Percentiles rank a stretch among this genome's conserved stretches.
Evolutionary conservation across 768 basidiomycete genomes (phyloP).

Genomic region (Suillus bovinus): DNA sequence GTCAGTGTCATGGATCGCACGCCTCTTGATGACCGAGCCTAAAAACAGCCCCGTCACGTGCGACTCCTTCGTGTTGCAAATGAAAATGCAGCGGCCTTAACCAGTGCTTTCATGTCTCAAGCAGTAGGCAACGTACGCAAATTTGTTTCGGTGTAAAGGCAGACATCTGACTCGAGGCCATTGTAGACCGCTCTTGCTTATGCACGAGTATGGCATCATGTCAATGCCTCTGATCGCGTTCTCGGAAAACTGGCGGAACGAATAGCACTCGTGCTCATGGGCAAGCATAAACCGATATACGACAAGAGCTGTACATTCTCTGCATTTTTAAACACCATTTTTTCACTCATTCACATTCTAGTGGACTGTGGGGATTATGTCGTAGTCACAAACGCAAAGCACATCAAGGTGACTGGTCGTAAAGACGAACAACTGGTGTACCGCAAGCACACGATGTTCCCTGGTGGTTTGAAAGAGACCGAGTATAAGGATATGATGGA

Average conservation of each 20-base stretch:
- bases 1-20: not conserved
- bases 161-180: not conserved
- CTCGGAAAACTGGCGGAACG: conserved; percentile 93
- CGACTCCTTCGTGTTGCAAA: not conserved
- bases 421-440: conserved; percentile 89
- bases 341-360: conserved; percentile 28
- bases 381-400: conserved; percentile 86
- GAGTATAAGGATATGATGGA: conserved; percentile 83
- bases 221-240: conserved; percentile 87
- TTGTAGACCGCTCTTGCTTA: conserved; percentile 90
- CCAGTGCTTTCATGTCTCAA: conserved; percentile 64
- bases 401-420: conserved; percentile 84
- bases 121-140: conserved; percentile 74
- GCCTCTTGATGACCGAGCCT: too few relatives aligned
- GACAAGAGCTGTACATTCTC: conserved; percentile 76
- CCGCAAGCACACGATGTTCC: conserved; percentile 88
- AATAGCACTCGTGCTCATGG: conserved; percentile 96
- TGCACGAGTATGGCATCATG: conserved; percentile 95
- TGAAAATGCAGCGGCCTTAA: not conserved
- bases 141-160: not conserved
- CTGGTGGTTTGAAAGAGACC: conserved; percentile 91
- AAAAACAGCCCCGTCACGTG: conserved; percentile 8
- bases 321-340: not conserved
- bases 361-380: conserved; percentile 99
- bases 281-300: conserved; percentile 98